Conservation (phyloP, 805 yeast genomes). For the Lachancea lanzarotensis region DNA sequence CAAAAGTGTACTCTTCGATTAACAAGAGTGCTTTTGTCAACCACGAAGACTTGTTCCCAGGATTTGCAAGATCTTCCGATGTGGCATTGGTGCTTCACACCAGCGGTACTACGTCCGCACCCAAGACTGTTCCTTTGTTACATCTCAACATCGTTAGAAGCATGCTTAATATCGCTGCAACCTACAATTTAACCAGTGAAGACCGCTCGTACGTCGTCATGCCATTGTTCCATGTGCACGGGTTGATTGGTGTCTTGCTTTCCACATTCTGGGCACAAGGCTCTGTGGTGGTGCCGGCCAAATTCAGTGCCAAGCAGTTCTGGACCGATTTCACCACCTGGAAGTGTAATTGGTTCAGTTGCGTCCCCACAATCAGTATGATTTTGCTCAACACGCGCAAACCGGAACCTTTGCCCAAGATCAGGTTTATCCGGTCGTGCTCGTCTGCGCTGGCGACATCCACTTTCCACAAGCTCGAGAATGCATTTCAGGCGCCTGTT, state of each 20-base stretch:
- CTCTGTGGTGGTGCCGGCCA: constrained; percentile 52
- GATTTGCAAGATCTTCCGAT: constrained; percentile 42
- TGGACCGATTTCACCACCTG: constrained; percentile 50
- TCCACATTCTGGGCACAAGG: constrained; percentile 59
- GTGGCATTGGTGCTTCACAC: constrained; percentile 65
- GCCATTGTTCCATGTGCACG: constrained; percentile 78
- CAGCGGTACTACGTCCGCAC: constrained; percentile 71
- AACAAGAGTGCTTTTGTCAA: constrained; percentile 30
- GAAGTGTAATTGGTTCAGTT: constrained; percentile 64
- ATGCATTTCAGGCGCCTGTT: constrained; percentile 57
- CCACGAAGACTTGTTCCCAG: constrained; percentile 32
- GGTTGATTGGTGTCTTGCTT: constrained; percentile 57
- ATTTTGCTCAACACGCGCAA: constrained; percentile 48
- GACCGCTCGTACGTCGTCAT: constrained; percentile 61
- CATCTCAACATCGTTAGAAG: constrained; percentile 58
- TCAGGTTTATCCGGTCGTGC: constrained; percentile 66
- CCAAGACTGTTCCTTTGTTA: constrained; percentile 67
- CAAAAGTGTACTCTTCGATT: constrained; percentile 21
- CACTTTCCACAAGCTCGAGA: constrained; percentile 52
- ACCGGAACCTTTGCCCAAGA: constrained; percentile 46
- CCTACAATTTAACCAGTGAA: constrained; percentile 43
- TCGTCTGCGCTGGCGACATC: constrained; percentile 66
- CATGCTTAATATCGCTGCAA: constrained; percentile 49
- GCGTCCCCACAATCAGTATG: constrained; percentile 72
- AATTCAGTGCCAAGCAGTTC: constrained; percentile 54